These are phyloP conservation scores for Metschnikowia arizonensis DNA, from an alignment of 805 yeast genomes.

Conservation along the genomic window DNA sequence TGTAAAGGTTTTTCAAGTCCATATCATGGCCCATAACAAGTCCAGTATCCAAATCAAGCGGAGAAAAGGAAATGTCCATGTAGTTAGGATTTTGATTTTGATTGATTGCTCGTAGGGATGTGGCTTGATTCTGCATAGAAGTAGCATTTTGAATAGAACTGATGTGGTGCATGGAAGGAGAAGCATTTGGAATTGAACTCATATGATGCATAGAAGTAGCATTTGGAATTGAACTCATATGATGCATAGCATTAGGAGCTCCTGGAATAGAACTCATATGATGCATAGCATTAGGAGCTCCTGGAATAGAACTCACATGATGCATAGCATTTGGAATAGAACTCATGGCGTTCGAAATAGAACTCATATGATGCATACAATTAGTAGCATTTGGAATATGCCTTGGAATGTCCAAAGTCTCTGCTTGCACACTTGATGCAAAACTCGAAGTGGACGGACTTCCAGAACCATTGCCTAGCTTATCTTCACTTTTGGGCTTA, in stretches of 20 bases:
- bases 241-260: too few relatives aligned
- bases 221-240: too few relatives aligned
- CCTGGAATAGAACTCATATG: too few relatives aligned
- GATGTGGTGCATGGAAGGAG: too few relatives aligned
- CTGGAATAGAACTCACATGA: background rate
- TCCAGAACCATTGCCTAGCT: background rate
- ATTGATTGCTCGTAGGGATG: background rate
- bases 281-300: too few relatives aligned
- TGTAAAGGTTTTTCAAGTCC: conserved; percentile 24
- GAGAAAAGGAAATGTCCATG: background rate
- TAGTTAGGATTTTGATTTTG: background rate
- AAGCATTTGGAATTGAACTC: too few relatives aligned
- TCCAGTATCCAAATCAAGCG: background rate
- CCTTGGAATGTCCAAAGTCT: background rate
- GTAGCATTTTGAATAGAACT: too few relatives aligned
- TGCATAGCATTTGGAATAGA: too few relatives aligned
- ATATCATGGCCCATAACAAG: background rate
- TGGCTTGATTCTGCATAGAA: too few relatives aligned
- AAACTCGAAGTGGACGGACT: background rate
- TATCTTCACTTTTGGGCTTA: conserved; percentile 5
- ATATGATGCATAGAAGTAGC: too few relatives aligned
- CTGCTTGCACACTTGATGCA: background rate
- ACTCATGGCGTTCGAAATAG: too few relatives aligned
- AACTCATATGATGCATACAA: too few relatives aligned
- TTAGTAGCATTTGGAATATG: background rate